phyloP scores from a whole-genome alignment of 2,329 filamentous ascomycete species.

The Tolypocladium endophyticum region DNA sequence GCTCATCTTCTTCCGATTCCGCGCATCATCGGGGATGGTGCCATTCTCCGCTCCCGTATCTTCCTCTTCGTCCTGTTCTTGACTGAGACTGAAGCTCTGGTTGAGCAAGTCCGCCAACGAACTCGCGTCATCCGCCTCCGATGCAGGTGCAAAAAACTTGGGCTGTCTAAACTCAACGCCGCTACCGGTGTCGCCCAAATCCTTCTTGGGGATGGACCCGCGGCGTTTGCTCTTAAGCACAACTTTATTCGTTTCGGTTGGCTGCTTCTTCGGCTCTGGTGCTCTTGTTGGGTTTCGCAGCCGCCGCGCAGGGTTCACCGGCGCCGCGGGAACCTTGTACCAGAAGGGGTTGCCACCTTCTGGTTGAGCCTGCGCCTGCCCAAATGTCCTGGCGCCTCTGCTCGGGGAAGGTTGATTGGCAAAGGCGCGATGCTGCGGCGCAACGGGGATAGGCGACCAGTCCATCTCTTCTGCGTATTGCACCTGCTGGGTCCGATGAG shows the following conservation, averaged over 20 bases:
- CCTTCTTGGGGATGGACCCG: constrained; percentile 2
- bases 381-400: constrained; percentile 31
- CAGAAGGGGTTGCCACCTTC: constrained; percentile 47
- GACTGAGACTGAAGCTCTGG: constrained; percentile 30
- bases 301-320: constrained; percentile 52
- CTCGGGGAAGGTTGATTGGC: constrained; percentile 29
- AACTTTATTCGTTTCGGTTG: constrained; percentile 30
- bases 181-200: constrained; percentile 5
- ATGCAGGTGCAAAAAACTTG: constrained; percentile 49
- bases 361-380: constrained; percentile 31
- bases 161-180: constrained; percentile 45
- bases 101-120: constrained; percentile 33
- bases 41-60: not conserved
- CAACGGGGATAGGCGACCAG: constrained; percentile 58
- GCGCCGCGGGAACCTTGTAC: constrained; percentile 59
- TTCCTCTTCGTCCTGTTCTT: constrained; percentile 14
- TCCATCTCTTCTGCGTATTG: constrained; percentile 57
- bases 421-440: constrained; percentile 45
- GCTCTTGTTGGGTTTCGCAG: constrained; percentile 51
- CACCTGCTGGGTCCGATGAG: constrained; percentile 8
- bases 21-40: no score
- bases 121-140: constrained; percentile 26
- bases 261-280: constrained; percentile 38
- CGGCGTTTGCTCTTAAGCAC: constrained; percentile 34
- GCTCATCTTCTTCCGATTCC: not conserved